These are phyloP conservation scores for Senna siamea DNA, from an alignment of 306 rosid species.

Conservation along the genomic window DNA sequence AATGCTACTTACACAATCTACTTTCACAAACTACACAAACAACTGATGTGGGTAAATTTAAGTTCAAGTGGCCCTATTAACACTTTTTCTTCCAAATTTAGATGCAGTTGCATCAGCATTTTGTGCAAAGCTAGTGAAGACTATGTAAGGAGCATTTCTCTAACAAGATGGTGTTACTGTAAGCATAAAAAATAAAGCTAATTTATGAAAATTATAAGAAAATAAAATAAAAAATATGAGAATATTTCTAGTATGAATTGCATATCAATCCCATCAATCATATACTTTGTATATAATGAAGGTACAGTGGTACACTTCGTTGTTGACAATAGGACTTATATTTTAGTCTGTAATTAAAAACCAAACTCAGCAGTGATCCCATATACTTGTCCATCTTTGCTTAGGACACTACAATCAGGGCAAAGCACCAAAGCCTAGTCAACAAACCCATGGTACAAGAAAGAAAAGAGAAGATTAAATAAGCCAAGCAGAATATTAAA, in stretches of 20 bases:
- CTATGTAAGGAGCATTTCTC: not conserved
- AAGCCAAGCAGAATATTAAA: slow-evolving; percentile 11
- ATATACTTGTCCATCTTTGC: slow-evolving; percentile 15
- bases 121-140: not conserved
- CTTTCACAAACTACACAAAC: not conserved
- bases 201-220: not conserved
- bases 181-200: slow-evolving; percentile 28
- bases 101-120: not conserved
- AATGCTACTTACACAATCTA: not conserved
- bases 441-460: slow-evolving; percentile 25
- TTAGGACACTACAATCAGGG: slow-evolving; percentile 8
- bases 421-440: not conserved
- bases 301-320: not conserved
- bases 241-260: slow-evolving; percentile 26
- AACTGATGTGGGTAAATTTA: not conserved
- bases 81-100: slow-evolving; percentile 6
- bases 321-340: slow-evolving; percentile 30
- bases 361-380: slow-evolving; percentile 11
- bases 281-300: not conserved
- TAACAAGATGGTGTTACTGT: not conserved
- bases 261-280: slow-evolving; percentile 27
- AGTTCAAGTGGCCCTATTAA: not conserved
- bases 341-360: slow-evolving; percentile 22
- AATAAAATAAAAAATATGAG: not conserved
- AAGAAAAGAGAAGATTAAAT: slow-evolving; percentile 23